A percentile compares a stretch with the other conserved stretches of the same genome.
phyloP scores from a whole-genome alignment of 768 basidiomycete genomes.

The Mycena olivaceomarginata region DNA sequence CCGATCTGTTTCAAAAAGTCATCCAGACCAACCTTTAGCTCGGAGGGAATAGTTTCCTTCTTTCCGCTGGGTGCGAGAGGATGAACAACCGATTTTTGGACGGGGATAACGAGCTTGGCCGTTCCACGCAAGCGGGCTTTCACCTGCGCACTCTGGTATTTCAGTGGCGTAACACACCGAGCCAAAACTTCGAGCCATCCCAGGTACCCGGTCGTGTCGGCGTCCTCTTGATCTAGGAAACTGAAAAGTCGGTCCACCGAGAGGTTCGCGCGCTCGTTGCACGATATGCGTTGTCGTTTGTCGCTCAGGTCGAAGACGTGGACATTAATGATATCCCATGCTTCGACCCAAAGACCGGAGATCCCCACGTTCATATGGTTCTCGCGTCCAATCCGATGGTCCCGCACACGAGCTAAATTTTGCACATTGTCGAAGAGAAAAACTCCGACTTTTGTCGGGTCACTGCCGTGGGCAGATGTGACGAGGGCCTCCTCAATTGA shows the following conservation, averaged over 20 bases:
- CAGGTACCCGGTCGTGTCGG: neutral
- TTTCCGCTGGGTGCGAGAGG: no score
- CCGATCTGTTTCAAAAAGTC: no score
- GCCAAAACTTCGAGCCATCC: neutral
- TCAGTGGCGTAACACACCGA: conserved; percentile 3
- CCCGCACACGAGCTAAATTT: neutral
- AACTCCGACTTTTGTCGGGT: neutral
- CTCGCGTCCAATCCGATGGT: conserved; percentile 17
- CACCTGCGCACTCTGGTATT: neutral
- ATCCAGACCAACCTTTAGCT: no score
- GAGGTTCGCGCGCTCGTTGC: neutral
- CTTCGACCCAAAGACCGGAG: neutral
- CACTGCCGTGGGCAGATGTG: neutral
- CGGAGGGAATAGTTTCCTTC: no score
- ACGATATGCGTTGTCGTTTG: neutral
- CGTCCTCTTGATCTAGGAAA: conserved; percentile 10
- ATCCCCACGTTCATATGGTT: conserved; percentile 27
- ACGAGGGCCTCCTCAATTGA: neutral
- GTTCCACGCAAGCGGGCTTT: neutral
- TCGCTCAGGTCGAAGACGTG: conserved; percentile 13
- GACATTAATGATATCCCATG: neutral
- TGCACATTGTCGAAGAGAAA: conserved; percentile 16
- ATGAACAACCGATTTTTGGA: conserved; percentile 38
- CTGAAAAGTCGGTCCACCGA: conserved; percentile 14
- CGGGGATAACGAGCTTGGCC: neutral